Evolutionary conservation across 257 asterid genomes (phyloP), one percentile per base, ranked within the genome.

Genomic region (Linaria vulgaris): DNA sequence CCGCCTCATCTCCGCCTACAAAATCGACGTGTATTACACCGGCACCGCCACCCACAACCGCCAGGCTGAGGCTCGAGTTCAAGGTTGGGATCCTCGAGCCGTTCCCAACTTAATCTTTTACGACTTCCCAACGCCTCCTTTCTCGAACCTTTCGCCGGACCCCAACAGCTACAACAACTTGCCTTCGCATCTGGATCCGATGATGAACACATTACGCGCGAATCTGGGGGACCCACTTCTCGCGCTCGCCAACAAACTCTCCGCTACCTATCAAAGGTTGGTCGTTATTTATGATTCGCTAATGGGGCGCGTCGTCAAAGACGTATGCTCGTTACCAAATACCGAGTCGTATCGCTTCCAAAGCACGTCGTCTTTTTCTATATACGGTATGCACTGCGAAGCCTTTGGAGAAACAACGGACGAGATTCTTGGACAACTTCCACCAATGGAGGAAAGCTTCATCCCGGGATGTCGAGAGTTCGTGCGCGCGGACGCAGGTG

Each of bases 241-340:
- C 21, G 39, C 43, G 0, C 72, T 84, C 21, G 56, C n/a, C n/a
- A n/a, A n/a, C 79, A 15, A 72, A 9, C 31, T 37, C 70, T 0
- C 71, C 86, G 0, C n/a, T n/a, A n/a, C n/a, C 22, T 0, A 22
- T 23, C 0, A 44, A 11, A 72, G 88, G 58, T 73, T 85, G 6
- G 70, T 81, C n/a, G 70, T 85, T 19, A 58, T 87, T 61, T 75
- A 85, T 34, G 95, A 84, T 66, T 79, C 88, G 13, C 12, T 88
- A 17, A 83, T 81, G 94, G 65, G 73, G 0, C 76, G 76, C 6
- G 78, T 78, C 0, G 71, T 74, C 15, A 81, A 66, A 63, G 95
- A 87, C 46, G n/a, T n/a, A n/a, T n/a, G n/a, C n/a, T n/a, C n/a
- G n/a, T n/a, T n/a, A n/a, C n/a, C n/a, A n/a, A n/a, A n/a, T n/a